Base-by-base conservation (phyloP, 768 basidiomycete species). In the Lactarius deliciosus region DNA sequence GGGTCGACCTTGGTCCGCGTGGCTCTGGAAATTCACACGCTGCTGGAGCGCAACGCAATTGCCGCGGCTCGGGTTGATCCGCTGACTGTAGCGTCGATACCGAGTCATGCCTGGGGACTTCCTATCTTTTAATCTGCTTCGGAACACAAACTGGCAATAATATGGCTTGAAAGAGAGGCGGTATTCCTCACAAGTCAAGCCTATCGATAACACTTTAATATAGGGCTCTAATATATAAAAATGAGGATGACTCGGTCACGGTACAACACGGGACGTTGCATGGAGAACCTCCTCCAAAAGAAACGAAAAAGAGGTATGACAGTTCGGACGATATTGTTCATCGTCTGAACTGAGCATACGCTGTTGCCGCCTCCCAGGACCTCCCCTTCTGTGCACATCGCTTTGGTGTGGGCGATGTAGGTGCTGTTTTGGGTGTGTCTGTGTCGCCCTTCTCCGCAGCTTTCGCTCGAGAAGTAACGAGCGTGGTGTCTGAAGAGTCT, bases 21-120 rank as follows among this genome's bases (percentile, higher is more conserved):
- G 38, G 25, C 45, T 0, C 43, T 0, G 16, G 2, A 15, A 11
- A 13, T 61, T 65, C 64, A 28, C 64, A 61, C 64, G 64, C 56
- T 10, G 7, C 16, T 15, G 5, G 9, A 11, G 22, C 56, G 56
- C 56, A 16, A 16, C 20, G 22, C 22, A 18, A 18, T 43, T 43
- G 18, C 43, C 43, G n/a, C 45, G 45, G 45, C 45, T n/a, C 47
- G 47, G n/a, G 47, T 11, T 22, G 45, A 47, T 22, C 45, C 36
- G 36, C 36, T 36, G 9, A 36, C 36, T 36, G 11, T 11, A 36
- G 36, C 36, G 36, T 13, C 11, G 36, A 38, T 38, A 38, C 43
- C 34, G 34, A 34, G 8, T 9, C 34, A 34, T 34, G 9, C 8
- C 32, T 32, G 32, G 2, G 9, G 6, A 11, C 20, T 47, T 22